These are phyloP conservation scores for Tolypocladium sp. DNA, from an alignment of 2,329 filamentous ascomycete genomes.

Conservation along the genomic window DNA sequence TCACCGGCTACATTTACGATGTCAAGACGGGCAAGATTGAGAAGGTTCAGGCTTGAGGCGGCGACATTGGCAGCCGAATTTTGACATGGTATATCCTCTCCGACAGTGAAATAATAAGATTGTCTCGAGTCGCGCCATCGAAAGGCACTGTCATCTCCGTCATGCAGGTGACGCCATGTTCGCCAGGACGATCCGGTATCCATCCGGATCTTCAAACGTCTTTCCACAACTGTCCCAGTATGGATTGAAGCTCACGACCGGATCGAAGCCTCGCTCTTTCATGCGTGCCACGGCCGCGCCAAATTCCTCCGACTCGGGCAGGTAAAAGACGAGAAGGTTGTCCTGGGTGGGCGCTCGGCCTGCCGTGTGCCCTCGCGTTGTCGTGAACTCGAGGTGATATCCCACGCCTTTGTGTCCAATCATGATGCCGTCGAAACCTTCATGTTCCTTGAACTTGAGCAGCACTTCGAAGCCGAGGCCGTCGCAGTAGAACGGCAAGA, in stretches of 20 bases:
- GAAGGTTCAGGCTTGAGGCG: slow-evolving; percentile 9
- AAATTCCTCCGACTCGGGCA: slow-evolving; percentile 21
- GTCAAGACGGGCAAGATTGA: slow-evolving; percentile 58
- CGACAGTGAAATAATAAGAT: background rate
- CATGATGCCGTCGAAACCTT: slow-evolving; percentile 31
- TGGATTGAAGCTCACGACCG: slow-evolving; percentile 29
- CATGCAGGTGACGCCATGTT: slow-evolving; percentile 12
- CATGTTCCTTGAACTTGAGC: slow-evolving; percentile 23
- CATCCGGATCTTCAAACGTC: slow-evolving; percentile 35
- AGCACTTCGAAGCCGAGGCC: slow-evolving; percentile 29
- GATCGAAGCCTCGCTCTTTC: slow-evolving; percentile 20
- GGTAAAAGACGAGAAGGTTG: slow-evolving; percentile 34
- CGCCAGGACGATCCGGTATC: slow-evolving; percentile 32
- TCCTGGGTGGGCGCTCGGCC: slow-evolving; percentile 30
- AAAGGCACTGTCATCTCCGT: background rate
- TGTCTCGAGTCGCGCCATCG: background rate
- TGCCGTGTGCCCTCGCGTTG: slow-evolving; percentile 20
- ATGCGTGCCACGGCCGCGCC: slow-evolving; percentile 21
- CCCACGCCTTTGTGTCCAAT: slow-evolving; percentile 24
- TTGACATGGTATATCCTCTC: too few species aligned
- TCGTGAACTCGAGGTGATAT: slow-evolving; percentile 35
- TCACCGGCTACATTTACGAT: slow-evolving; percentile 72
- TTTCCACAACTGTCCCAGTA: slow-evolving; percentile 35
- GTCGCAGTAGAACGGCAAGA: slow-evolving; percentile 31
- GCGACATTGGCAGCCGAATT: background rate